Conservation (phyloP, 306 rosid genomes). For the Cicer chorassanicum region DNA sequence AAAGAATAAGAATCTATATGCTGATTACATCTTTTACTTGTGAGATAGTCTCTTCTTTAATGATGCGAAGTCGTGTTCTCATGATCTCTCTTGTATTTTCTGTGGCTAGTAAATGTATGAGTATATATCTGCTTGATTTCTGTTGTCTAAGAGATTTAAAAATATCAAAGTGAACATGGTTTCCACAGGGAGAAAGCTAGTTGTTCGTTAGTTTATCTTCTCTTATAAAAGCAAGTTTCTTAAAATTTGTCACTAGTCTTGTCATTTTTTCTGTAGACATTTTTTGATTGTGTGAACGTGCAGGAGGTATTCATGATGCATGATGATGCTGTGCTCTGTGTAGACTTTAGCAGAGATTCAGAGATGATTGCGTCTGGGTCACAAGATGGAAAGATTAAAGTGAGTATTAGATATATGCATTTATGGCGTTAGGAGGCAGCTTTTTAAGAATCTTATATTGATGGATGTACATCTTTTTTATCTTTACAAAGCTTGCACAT, state of each 20-base stretch:
- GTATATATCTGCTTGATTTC: constrained; percentile 3
- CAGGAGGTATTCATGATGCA: constrained; percentile 99
- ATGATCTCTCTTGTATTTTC: neutral
- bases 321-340: constrained; percentile 93
- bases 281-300: constrained; percentile 51
- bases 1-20: neutral
- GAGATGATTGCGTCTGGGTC: constrained; percentile 98
- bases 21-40: constrained; percentile 10
- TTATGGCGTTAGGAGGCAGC: constrained; percentile 26
- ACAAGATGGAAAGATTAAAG: constrained; percentile 97
- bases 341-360: constrained; percentile 95
- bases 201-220: constrained; percentile 7
- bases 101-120: neutral
- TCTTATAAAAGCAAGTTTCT: constrained; percentile 31
- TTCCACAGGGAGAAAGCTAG: neutral
- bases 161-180: constrained; percentile 12
- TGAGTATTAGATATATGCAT: constrained; percentile 50
- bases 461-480: constrained; percentile 13
- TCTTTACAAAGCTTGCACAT: constrained; percentile 7
- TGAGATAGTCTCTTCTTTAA: constrained; percentile 1
- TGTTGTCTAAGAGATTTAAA: constrained; percentile 23
- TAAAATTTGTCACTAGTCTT: constrained; percentile 7
- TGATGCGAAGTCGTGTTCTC: constrained; percentile 26
- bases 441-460: constrained; percentile 21
- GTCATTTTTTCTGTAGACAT: constrained; percentile 20